phyloP scores from a whole-genome alignment of 805 yeast genomes.

The Ogataea nitratoaversa region DNA sequence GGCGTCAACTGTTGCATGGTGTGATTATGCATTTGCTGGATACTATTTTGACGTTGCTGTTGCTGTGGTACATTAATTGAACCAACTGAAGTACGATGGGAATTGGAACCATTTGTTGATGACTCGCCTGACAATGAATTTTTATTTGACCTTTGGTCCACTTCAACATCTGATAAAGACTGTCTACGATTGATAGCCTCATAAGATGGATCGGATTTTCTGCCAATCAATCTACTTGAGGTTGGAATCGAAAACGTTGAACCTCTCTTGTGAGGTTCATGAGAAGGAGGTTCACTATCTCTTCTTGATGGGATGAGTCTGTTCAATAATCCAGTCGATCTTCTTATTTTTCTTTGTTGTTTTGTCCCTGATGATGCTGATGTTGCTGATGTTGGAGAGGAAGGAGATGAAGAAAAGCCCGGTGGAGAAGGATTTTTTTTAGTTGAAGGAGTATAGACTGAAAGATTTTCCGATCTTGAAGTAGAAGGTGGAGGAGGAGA shows the following conservation, averaged over 20 bases:
- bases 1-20: not conserved
- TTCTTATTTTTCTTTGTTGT: conserved; percentile 18
- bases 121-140: not conserved
- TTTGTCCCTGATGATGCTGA: conserved; percentile 3
- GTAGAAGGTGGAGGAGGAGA: not conserved
- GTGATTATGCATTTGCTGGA: too few relatives aligned
- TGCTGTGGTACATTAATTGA: too few relatives aligned
- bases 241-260: conserved; percentile 1
- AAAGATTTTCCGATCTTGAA: not conserved
- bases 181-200: not conserved
- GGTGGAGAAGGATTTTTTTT: conserved; percentile 3
- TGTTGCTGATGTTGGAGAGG: too few relatives aligned
- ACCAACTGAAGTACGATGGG: conserved; percentile 3
- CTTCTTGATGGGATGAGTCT: conserved; percentile 26
- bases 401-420: too few relatives aligned
- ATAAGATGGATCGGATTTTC: conserved; percentile 13
- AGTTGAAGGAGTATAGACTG: too few relatives aligned
- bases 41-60: too few relatives aligned
- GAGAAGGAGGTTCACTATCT: conserved; percentile 24
- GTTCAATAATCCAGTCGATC: conserved; percentile 20
- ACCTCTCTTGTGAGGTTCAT: too few relatives aligned
- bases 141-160: not conserved
- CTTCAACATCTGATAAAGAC: not conserved
- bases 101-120: too few relatives aligned
- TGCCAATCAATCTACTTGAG: conserved; percentile 3